Conservation (phyloP, 129 eudicot species). For the carrot (Daucus carota) region DH1_v3.0 NC_030389.2:32716001-32716500, state of each 20-base stretch:
- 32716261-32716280: slow-evolving; percentile 12
- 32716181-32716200: slow-evolving; percentile 46
- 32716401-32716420: neutral
- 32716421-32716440: neutral
- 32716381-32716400: neutral
- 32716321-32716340: neutral
- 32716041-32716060: neutral
- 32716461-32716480: neutral
- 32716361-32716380: neutral
- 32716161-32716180: slow-evolving; percentile 76
- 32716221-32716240: slow-evolving; percentile 89
- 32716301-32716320: neutral
- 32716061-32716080: neutral
- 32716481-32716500: too few relatives aligned
- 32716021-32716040: neutral
- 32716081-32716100: slow-evolving; percentile 16
- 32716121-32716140: slow-evolving; percentile 80
- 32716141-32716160: slow-evolving; percentile 66
- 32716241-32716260: slow-evolving; percentile 33
- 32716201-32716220: slow-evolving; percentile 52
- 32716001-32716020: slow-evolving; percentile 55
- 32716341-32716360: neutral
- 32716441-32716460: neutral
- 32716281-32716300: neutral
- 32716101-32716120: slow-evolving; percentile 58